Base-by-base conservation (phyloP, 2,329 filamentous ascomycete genomes). In the Colletotrichum spaethianum region DNA sequence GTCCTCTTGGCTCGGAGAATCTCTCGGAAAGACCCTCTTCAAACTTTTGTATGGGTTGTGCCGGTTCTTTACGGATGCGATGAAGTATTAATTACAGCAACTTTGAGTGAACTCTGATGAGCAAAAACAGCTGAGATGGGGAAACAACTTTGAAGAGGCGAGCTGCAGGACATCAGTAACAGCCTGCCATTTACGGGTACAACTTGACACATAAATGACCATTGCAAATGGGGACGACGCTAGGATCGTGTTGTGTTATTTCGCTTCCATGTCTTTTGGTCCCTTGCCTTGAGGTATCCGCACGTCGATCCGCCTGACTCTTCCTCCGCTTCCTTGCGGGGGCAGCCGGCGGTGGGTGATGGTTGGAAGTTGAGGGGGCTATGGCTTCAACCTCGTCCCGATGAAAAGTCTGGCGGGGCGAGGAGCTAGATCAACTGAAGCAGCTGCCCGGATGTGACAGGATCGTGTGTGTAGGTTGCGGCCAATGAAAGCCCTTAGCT, bases 1-100 rank as follows among this genome's bases (percentile, higher is more conserved):
- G 6, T 52, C 23, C 28, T 40, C 53, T 66, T 70, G 53, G 61
- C 55, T 40, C 67, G 67, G 67, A 61, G 67, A 70, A 70, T 60
- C 55, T 67, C 40, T 70, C 67, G 67, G 62, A 16, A 46, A 40
- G n/a, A 57, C 31, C 11, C 33, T 9, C 60, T 28, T 40, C 8
- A n/a, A 26, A 9, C 4, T 38, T 9, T 14, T 26, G 33, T 20
- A 40, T n/a, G 14, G 23, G 46, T 18, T 46, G 6, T 38, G 20
- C 31, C 53, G 23, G 33, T n/a, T n/a, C 20, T 56, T 38, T 56
- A 16, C 12, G n/a, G 31, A n/a, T 40, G n/a, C 18, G 23, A 40
- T 26, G 33, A 26, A 23, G 14, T 20, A 38, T 57, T 6, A 57
- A 16, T 14, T 26, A 18, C 33, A 26, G 18, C 16, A 26, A 23